phyloP scores from a whole-genome alignment of 148 eudicot species.

The Heliamphora exappendiculata region DNA sequence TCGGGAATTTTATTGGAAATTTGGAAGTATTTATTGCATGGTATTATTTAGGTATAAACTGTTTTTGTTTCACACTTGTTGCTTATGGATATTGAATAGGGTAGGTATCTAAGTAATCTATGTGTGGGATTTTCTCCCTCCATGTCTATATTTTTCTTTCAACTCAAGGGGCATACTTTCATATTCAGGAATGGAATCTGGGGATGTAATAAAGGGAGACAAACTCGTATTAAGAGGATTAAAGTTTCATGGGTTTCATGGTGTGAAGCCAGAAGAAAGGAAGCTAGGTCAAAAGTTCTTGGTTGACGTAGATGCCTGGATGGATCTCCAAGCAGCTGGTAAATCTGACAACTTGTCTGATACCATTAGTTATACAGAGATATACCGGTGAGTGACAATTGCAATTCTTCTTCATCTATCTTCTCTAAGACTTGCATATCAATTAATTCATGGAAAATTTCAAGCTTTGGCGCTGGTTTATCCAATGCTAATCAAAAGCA shows the following conservation, averaged over 20 bases:
- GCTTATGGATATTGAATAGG: no score
- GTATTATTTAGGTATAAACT: no score
- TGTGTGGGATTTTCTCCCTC: no score
- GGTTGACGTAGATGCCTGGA: constrained; percentile 87
- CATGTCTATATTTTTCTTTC: no score
- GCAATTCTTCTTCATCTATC: background rate
- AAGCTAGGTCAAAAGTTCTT: constrained; percentile 82
- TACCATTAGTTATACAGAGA: constrained; percentile 74
- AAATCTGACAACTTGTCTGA: constrained; percentile 59
- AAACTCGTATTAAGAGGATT: constrained; percentile 74
- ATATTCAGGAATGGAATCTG: no score
- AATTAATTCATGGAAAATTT: background rate
- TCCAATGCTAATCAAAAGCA: background rate
- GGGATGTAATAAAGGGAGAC: constrained; percentile 56
- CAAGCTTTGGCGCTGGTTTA: background rate
- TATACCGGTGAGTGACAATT: constrained; percentile 53
- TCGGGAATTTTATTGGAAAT: no score
- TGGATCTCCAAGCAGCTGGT: constrained; percentile 77
- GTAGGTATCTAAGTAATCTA: no score
- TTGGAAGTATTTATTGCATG: no score
- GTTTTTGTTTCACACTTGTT: no score
- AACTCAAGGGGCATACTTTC: no score
- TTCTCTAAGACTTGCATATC: background rate
- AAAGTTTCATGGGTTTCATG: constrained; percentile 84
- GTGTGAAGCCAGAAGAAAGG: constrained; percentile 78